A percentile compares a stretch with the other conserved stretches of the same genome.
Conservation (phyloP, 2,329 filamentous ascomycete species). For the Ceratocystis cubensis region DNA sequence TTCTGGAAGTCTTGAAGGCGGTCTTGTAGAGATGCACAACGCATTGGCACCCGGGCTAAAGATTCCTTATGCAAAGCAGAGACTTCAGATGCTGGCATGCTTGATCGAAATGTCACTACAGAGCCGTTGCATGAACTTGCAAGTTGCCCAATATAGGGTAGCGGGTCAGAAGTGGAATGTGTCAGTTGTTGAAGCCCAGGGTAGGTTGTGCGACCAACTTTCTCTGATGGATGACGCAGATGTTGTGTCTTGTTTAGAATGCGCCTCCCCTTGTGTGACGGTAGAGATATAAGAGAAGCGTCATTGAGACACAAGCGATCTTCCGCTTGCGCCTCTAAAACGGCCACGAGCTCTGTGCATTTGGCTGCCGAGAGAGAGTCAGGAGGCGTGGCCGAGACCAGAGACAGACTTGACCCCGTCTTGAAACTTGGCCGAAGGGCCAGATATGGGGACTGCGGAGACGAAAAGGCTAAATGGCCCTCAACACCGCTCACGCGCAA, state of each 20-base stretch:
- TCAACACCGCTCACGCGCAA: slow-evolving; percentile 20
- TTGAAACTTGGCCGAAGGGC: not conserved
- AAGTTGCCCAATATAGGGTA: not conserved
- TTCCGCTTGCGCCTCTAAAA: not conserved
- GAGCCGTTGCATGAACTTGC: not conserved
- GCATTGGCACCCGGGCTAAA: not conserved
- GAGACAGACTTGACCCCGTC: not conserved
- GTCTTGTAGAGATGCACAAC: slow-evolving; percentile 18
- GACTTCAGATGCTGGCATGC: not conserved
- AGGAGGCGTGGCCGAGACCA: not conserved
- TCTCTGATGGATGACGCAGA: not conserved
- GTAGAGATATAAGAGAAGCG: not conserved
- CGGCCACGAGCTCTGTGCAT: not conserved
- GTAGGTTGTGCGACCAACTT: not conserved
- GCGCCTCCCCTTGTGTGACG: not conserved
- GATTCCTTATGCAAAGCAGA: not conserved
- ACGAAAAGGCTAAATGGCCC: not conserved
- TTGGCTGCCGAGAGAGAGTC: not conserved
- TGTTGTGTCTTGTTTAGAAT: not conserved
- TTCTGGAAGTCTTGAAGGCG: slow-evolving; percentile 21
- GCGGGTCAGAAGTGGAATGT: not conserved
- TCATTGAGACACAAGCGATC: not conserved
- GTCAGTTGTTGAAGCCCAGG: not conserved
- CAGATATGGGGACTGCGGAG: not conserved
- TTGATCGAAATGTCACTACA: not conserved